Percentiles rank a stretch among this genome's conserved stretches.
Evolutionary conservation across 192 early-diverging fungal genomes (phyloP).

Genomic region (Cladochytrium replicatum): DNA sequence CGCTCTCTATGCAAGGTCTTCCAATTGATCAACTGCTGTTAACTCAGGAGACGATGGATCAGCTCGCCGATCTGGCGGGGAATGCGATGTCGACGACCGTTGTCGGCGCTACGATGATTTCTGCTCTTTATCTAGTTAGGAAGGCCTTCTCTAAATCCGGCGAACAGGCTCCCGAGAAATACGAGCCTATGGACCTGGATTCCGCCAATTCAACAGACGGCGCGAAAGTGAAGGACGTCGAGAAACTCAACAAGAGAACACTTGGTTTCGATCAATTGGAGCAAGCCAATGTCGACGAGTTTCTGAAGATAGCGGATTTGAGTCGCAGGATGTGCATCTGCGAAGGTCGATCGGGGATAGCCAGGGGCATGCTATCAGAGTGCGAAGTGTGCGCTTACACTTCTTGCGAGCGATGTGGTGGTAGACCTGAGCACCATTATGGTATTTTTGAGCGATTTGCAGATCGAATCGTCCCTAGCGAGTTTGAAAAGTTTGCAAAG

Average conservation of each 20-base stretch:
- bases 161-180: background rate
- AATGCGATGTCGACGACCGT: slow-evolving; percentile 43
- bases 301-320: slow-evolving; percentile 11
- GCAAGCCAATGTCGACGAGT: background rate
- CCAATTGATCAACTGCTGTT: slow-evolving; percentile 29
- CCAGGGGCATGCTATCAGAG: slow-evolving; percentile 8
- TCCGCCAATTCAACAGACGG: no score
- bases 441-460: background rate
- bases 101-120: slow-evolving; percentile 28
- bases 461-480: slow-evolving; percentile 4
- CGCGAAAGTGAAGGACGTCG: background rate
- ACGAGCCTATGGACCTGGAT: no score
- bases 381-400: slow-evolving; percentile 26
- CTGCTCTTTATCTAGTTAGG: slow-evolving; percentile 20
- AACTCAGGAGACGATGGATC: slow-evolving; percentile 30
- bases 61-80: slow-evolving; percentile 35
- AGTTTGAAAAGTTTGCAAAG: slow-evolving; percentile 21
- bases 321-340: slow-evolving; percentile 26
- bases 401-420: slow-evolving; percentile 27
- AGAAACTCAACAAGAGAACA: slow-evolving; percentile 13
- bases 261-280: slow-evolving; percentile 10
- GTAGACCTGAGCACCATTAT: slow-evolving; percentile 33
- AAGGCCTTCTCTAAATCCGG: background rate
- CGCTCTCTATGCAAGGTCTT: slow-evolving; percentile 32
- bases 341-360: slow-evolving; percentile 25